These are phyloP conservation scores for Trametes sp. DNA, from an alignment of 1,284 basidiomycete species.

Conservation along the genomic window DNA sequence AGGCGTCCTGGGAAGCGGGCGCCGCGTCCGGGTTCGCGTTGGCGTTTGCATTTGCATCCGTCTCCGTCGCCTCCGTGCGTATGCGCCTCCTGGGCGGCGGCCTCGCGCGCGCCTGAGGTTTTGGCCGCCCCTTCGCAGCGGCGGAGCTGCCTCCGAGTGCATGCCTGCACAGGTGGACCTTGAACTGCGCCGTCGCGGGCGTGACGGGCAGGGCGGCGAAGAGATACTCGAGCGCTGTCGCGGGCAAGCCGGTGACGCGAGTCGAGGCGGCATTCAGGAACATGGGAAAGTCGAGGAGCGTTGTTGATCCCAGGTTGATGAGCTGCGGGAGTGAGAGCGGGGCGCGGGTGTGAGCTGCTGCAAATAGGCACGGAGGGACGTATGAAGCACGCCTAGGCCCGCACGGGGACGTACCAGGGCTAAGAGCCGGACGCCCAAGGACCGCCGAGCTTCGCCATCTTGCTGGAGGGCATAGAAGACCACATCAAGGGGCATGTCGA, in stretches of 20 bases:
- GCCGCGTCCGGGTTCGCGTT: conserved; percentile 7
- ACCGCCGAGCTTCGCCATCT: conserved; percentile 44
- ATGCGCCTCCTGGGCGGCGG: conserved; percentile 31
- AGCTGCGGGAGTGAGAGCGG: conserved; percentile 49
- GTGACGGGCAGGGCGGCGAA: conserved; percentile 53
- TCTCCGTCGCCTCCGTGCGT: conserved; percentile 23
- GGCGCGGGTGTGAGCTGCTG: not conserved
- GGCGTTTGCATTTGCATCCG: conserved; percentile 8
- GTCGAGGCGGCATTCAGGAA: conserved; percentile 57
- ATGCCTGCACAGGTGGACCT: conserved; percentile 56
- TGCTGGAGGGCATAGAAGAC: conserved; percentile 60
- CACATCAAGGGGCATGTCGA: conserved; percentile 62
- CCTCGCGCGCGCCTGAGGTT: conserved; percentile 42
- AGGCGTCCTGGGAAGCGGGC: conserved; percentile 9
- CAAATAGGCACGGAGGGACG: not conserved
- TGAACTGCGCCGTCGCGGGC: conserved; percentile 51
- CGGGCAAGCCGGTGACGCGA: conserved; percentile 50
- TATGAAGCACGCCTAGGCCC: conserved; percentile 13
- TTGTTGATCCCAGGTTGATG: conserved; percentile 59
- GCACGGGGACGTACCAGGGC: conserved; percentile 50
- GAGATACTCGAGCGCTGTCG: conserved; percentile 46
- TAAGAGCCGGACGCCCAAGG: conserved; percentile 59
- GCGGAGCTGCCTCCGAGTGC: conserved; percentile 27
- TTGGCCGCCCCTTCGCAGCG: conserved; percentile 30
- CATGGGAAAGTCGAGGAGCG: conserved; percentile 55